phyloP scores from a whole-genome alignment of 495 filamentous ascomycete genomes.

The Opeltia flavorubescens region DNA sequence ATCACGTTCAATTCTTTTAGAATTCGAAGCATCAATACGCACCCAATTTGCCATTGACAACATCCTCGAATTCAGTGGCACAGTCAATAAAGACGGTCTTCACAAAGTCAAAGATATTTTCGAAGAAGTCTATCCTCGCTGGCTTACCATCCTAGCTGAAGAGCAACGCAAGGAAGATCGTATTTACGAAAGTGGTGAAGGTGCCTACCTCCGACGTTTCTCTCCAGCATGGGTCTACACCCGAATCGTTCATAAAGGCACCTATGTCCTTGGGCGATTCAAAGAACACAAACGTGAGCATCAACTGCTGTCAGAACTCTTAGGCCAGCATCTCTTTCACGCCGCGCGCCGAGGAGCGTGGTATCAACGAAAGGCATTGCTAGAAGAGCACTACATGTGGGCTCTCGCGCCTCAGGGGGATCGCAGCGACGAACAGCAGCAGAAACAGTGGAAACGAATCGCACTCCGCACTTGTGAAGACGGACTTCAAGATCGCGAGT shows the following conservation, averaged over 20 bases:
- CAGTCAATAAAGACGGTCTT: slow-evolving; percentile 47
- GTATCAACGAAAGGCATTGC: slow-evolving; percentile 89
- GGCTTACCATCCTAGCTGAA: slow-evolving; percentile 57
- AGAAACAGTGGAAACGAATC: slow-evolving; percentile 70
- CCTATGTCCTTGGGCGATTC: slow-evolving; percentile 65
- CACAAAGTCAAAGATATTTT: slow-evolving; percentile 59
- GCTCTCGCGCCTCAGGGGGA: slow-evolving; percentile 36
- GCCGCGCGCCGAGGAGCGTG: slow-evolving; percentile 71
- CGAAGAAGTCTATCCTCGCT: slow-evolving; percentile 63
- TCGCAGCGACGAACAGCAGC: slow-evolving; percentile 46
- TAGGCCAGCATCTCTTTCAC: slow-evolving; percentile 74
- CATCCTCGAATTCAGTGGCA: slow-evolving; percentile 71
- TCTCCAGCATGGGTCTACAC: slow-evolving; percentile 91
- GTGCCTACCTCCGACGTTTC: slow-evolving; percentile 81
- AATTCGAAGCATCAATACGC: slow-evolving; percentile 78
- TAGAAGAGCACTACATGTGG: slow-evolving; percentile 93
- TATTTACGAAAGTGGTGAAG: slow-evolving; percentile 73
- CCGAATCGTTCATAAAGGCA: slow-evolving; percentile 78
- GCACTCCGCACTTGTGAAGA: slow-evolving; percentile 74
- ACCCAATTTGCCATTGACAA: slow-evolving; percentile 73
- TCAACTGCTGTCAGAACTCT: slow-evolving; percentile 56
- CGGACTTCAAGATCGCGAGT: slow-evolving; percentile 73
- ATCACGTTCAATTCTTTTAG: slow-evolving; percentile 57
- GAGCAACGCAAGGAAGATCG: slow-evolving; percentile 70
- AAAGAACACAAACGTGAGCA: slow-evolving; percentile 73